Percentiles rank a stretch among this genome's conserved stretches.
Conservation (phyloP, 2,329 filamentous ascomycete species). For the Pseudogymnoascus sp. region DNA sequence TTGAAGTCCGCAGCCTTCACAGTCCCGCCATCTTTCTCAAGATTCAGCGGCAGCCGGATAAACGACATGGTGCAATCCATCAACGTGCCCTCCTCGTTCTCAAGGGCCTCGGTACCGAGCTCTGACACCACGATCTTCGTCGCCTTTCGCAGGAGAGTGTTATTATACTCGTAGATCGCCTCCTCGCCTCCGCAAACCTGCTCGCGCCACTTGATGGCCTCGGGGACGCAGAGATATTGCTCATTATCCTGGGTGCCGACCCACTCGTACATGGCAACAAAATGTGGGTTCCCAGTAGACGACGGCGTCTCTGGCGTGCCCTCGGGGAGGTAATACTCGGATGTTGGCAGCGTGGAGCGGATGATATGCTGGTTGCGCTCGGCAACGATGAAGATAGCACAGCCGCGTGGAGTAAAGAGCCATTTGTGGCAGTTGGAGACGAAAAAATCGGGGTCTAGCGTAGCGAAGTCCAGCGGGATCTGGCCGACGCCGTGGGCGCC, state of each 20-base stretch:
- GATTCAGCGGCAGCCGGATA: conserved; percentile 13
- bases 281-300: conserved; percentile 44
- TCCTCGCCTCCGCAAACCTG: conserved; percentile 67
- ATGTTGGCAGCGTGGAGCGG: conserved; percentile 68
- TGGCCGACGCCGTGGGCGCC: conserved; percentile 81
- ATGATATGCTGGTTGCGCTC: conserved; percentile 68
- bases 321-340: conserved; percentile 62
- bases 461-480: conserved; percentile 59
- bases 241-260: conserved; percentile 67
- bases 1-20: conserved; percentile 34
- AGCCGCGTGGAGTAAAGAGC: conserved; percentile 73
- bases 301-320: conserved; percentile 19
- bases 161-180: conserved; percentile 56
- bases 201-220: conserved; percentile 63
- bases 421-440: conserved; percentile 87
- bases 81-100: conserved; percentile 41
- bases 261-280: conserved; percentile 67
- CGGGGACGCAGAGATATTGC: conserved; percentile 64
- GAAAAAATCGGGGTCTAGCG: conserved; percentile 75
- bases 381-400: conserved; percentile 75
- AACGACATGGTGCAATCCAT: not conserved
- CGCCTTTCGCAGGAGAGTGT: conserved; percentile 55
- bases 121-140: conserved; percentile 52
- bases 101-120: conserved; percentile 64
- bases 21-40: conserved; percentile 33